Evolutionary conservation across 1,284 basidiomycete species (phyloP).

Genomic region (Leccinum huronense): DNA sequence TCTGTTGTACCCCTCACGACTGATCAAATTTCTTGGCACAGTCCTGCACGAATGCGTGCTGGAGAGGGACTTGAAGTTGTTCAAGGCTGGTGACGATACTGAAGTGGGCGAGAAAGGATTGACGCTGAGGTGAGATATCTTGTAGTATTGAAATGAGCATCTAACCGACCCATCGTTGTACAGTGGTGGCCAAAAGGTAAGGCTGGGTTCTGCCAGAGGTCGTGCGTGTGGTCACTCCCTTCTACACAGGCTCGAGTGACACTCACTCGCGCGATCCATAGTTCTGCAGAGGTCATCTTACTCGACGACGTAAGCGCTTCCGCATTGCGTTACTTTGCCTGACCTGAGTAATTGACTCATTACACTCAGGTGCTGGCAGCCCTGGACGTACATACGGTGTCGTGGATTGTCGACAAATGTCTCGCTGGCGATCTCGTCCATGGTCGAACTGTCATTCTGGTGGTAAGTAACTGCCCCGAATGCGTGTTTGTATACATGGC

Average conservation of each 20-base stretch:
- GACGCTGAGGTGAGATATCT: not conserved
- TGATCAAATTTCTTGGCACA: not conserved
- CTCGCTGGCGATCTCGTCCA: not conserved
- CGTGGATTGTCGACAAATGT: slow-evolving; percentile 6
- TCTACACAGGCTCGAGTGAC: slow-evolving; percentile 6
- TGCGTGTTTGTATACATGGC: no score
- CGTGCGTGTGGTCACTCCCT: not conserved
- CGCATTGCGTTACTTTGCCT: not conserved
- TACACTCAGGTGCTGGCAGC: not conserved
- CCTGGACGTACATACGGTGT: not conserved
- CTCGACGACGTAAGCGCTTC: slow-evolving; percentile 5
- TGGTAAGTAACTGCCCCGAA: no score
- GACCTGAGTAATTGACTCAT: not conserved
- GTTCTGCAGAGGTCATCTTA: slow-evolving; percentile 1
- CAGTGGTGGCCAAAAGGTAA: slow-evolving; percentile 4
- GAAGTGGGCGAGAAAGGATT: slow-evolving; percentile 3
- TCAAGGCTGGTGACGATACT: slow-evolving; percentile 1
- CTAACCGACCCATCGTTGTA: not conserved
- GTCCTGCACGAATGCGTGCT: slow-evolving; percentile 1
- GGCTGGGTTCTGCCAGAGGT: not conserved
- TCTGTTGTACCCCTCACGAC: not conserved
- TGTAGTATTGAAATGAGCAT: not conserved
- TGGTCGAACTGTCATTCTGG: slow-evolving; percentile 3
- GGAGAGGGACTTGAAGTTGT: not conserved
- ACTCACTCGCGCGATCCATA: slow-evolving; percentile 5